Base-by-base conservation (phyloP, 805 yeast species). In the Ogataea haglerorum region DNA sequence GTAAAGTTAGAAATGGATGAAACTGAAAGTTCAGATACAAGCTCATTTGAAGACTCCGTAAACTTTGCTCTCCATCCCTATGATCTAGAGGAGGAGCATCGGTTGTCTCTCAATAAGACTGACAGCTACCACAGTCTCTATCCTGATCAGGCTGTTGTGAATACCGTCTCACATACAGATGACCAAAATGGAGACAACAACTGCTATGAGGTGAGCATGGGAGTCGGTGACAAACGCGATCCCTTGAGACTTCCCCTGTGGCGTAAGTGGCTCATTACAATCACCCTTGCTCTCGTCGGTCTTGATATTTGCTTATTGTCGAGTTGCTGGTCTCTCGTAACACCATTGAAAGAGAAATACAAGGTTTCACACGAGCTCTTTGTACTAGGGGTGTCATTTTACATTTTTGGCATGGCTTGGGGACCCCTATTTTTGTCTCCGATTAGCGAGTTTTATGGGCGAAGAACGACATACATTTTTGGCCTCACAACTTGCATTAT, bases 231-330 rank as follows among this genome's bases (percentile, higher is more conserved):
- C 22, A 41, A 38, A 18, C 42, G 38, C 35, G 52, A 54, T 28
- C 34, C 47, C 38, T 38, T 36, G 16, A 34, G 31, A 27, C 28
- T 73, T 68, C 70, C 85, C 1, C 42, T 38, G 5, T 54, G 64
- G 52, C 68, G 74, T 36, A 83, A 81, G 57, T 80, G 85, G 79
- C 54, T 64, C 33, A 68, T 80, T 27, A 73, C 87, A 0, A 31
- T 69, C 31, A 61, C 77, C 8, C 67, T 81, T 8, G 79, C 86
- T 1, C 10, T 67, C 7, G 67, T 80, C 5, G 75, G 86, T 31
- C 68, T 82, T 42, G 71, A 78, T 39, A 77, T 82, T 30, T 82
- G 90, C 0, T 70, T 82, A 60, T 75, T 84, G 6, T 82, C 90
- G 0, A 83, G 89, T 0, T 70, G 76, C 34, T 85, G 82, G 71